Evolutionary conservation across 768 basidiomycete genomes (phyloP).

Genomic region (Termitomyces sp.): DNA sequence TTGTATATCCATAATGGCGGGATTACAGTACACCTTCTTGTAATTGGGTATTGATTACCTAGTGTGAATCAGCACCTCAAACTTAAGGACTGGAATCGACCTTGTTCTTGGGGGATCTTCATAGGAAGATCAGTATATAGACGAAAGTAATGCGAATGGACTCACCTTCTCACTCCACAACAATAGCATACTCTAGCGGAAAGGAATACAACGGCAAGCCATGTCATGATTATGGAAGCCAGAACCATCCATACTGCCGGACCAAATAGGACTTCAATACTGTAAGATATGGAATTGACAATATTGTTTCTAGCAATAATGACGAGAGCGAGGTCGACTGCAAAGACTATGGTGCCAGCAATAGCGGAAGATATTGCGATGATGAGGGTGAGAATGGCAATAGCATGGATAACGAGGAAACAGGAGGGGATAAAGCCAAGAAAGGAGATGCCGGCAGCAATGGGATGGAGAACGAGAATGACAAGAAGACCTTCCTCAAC

Average conservation of each 20-base stretch:
- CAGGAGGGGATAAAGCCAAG: slow-evolving; percentile 45
- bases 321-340: slow-evolving; percentile 57
- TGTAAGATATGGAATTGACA: slow-evolving; percentile 26
- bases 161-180: slow-evolving; percentile 51
- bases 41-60: too few species aligned
- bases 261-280: slow-evolving; percentile 51
- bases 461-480: slow-evolving; percentile 65
- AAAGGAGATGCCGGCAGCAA: slow-evolving; percentile 55
- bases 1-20: neutral
- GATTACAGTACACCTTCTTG: neutral
- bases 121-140: neutral
- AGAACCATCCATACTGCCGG: slow-evolving; percentile 73
- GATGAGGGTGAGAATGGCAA: slow-evolving; percentile 55
- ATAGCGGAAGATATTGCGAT: slow-evolving; percentile 52
- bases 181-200: slow-evolving; percentile 63
- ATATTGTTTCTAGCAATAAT: slow-evolving; percentile 43
- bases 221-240: slow-evolving; percentile 45
- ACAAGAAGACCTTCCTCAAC: slow-evolving; percentile 45
- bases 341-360: slow-evolving; percentile 49
- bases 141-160: neutral
- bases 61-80: neutral
- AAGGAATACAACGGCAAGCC: slow-evolving; percentile 56
- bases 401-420: slow-evolving; percentile 50
- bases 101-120: neutral
- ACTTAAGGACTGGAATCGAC: neutral